Percentiles rank a stretch among this genome's conserved stretches.
Conservation (phyloP, 805 yeast species). For the Debaryomyces prosopidis region DNA sequence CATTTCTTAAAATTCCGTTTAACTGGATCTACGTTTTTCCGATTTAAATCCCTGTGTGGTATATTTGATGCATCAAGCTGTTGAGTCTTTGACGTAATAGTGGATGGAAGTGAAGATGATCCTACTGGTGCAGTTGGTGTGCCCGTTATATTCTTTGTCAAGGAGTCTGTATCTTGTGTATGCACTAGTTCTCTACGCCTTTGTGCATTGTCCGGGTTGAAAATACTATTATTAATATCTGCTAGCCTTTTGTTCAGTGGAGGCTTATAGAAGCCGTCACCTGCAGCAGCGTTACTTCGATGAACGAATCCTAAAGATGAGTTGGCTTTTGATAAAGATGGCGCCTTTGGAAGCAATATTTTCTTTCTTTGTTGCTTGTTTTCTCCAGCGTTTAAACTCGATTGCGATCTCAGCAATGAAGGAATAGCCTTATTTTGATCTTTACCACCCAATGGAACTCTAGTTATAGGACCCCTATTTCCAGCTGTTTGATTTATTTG, state of each 20-base stretch:
- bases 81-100: constrained; percentile 9
- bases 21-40: constrained; percentile 28
- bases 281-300: background rate
- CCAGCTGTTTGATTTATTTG: background rate
- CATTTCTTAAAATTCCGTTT: constrained; percentile 15
- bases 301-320: constrained; percentile 38
- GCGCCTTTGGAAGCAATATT: constrained; percentile 14
- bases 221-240: background rate
- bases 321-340: constrained; percentile 33
- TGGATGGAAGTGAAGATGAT: constrained; percentile 3
- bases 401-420: constrained; percentile 31
- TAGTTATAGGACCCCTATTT: constrained; percentile 5
- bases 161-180: constrained; percentile 23
- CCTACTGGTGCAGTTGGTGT: constrained; percentile 2
- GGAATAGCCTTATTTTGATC: constrained; percentile 31
- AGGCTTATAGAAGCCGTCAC: background rate
- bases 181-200: constrained; percentile 22
- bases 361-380: constrained; percentile 6
- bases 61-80: constrained; percentile 15
- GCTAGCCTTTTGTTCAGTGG: constrained; percentile 2
- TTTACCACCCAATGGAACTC: constrained; percentile 44
- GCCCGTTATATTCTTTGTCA: constrained; percentile 16
- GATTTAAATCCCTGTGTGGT: constrained; percentile 7
- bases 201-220: constrained; percentile 16
- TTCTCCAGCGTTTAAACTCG: constrained; percentile 7